Conservation (phyloP, 371 early-diverging fungal genomes). For the Furculomyces boomerangus region DNA sequence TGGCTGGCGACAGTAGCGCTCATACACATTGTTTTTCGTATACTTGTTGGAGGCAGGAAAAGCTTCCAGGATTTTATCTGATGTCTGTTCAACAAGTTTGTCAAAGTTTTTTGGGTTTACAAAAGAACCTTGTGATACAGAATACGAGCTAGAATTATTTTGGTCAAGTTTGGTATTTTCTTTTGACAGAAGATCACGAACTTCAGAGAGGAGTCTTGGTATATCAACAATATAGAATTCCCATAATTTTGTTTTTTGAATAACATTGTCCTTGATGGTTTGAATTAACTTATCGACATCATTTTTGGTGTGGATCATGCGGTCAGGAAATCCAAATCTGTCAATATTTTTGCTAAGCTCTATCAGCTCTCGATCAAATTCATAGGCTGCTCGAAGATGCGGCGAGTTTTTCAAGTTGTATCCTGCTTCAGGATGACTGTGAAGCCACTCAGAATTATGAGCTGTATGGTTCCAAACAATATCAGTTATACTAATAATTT, state of each 20-base stretch:
- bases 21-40: not conserved
- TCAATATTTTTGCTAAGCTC: constrained; percentile 40
- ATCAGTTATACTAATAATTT: constrained; percentile 69
- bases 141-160: too few species aligned
- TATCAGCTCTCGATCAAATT: constrained; percentile 70
- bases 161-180: not conserved
- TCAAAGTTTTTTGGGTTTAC: too few species aligned
- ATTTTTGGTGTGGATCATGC: constrained; percentile 31
- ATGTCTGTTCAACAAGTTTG: too few species aligned
- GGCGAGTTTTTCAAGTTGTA: constrained; percentile 90
- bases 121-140: too few species aligned
- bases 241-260: constrained; percentile 61
- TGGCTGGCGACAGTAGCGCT: constrained; percentile 1
- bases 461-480: constrained; percentile 98
- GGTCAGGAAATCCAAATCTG: constrained; percentile 24
- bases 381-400: constrained; percentile 80
- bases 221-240: constrained; percentile 72
- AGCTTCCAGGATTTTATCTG: too few species aligned
- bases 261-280: constrained; percentile 31
- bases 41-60: too few species aligned
- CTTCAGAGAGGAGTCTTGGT: constrained; percentile 18
- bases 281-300: constrained; percentile 48
- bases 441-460: constrained; percentile 68
- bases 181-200: constrained; percentile 5
- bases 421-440: constrained; percentile 89